Percentiles rank a stretch among this genome's conserved stretches.
phyloP scores from a whole-genome alignment of 352 stramenopile species.

The Aphanomyces astaci region DNA sequence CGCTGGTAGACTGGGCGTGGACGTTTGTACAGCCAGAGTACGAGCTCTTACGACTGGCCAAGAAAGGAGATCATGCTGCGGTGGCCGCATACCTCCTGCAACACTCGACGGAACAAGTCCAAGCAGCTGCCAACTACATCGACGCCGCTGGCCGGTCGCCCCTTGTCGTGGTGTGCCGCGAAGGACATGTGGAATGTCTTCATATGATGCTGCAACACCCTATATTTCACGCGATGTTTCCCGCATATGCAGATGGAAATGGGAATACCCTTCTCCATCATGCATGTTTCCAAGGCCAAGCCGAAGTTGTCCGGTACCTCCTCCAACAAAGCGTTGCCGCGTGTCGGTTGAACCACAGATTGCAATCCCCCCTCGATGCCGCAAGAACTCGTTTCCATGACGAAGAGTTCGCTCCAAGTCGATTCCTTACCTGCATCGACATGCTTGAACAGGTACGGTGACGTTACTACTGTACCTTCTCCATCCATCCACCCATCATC shows the following conservation, averaged over 20 bases:
- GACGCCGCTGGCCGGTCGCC: constrained; percentile 2
- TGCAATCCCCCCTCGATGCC: constrained; percentile 13
- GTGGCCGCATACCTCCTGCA: background rate
- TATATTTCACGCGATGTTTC: background rate
- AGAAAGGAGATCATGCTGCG: background rate
- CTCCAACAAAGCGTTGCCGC: background rate
- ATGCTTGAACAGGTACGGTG: constrained; percentile 74
- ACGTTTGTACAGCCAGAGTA: constrained; percentile 8
- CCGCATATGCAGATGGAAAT: background rate
- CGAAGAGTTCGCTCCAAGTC: background rate
- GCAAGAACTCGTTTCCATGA: background rate
- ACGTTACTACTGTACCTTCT: too few relatives aligned
- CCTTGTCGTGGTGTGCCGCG: background rate
- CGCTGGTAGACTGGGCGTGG: constrained; percentile 10
- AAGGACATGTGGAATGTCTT: constrained; percentile 2
- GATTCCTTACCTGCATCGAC: constrained; percentile 45
- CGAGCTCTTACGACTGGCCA: background rate
- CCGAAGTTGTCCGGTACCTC: constrained; percentile 11
- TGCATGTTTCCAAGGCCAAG: background rate
- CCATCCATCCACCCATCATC: too few relatives aligned
- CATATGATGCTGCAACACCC: constrained; percentile 11
- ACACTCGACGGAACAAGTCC: background rate
- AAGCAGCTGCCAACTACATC: background rate
- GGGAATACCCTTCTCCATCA: constrained; percentile 12
- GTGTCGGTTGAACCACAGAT: background rate